Base-by-base conservation (phyloP, 75 land plant species). In the Pinus taeda region DNA sequence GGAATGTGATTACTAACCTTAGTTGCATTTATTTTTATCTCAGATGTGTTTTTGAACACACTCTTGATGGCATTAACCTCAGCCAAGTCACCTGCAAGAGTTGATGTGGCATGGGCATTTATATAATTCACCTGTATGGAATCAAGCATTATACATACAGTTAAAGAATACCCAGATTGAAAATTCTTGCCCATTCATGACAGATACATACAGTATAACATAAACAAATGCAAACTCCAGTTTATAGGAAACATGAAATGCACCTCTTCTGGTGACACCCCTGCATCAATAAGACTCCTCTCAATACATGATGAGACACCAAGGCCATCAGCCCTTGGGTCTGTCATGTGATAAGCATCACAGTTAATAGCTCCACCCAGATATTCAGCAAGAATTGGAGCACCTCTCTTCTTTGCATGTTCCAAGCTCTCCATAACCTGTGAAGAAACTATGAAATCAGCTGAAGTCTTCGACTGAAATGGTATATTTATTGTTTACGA, bases 101-200 rank as follows among this genome's bases (percentile, higher is more conserved):
- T 94, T 57, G 97, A 94, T 74, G 97, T 94, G 9, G 97, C 97
- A 87, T 94, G 97, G 21, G 97, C 97, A 89, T 94, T 94, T 12
- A 94, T 94, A 75, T 94, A 94, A 67, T 94, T 94, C 71, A 94
- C 97, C 97, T 94, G 80, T 22, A 79, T 71, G 33, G 18, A 74
- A 74, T 77, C 77, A 72, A 13, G 4, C 58, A 22, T 26, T 12
- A 30, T 73, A 67, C 22, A 53, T 5, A 29, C 37, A 63, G 21
- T 75, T 33, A 37, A 60, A 20, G 30, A 64, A n/a, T 60, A 73
- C 33, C 4, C 20, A 1, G 29, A 55, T 8, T 57, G 13, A 14
- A 26, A 15, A 73, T 6, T 21, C 21, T 56, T 45, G 21, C 2
- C 42, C 29, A 53, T 8, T 72, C 18, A 4, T 21, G 45, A 56